phyloP scores from a whole-genome alignment of 2,329 filamentous ascomycete species.

The Hymenoscyphus fructigenus region DNA sequence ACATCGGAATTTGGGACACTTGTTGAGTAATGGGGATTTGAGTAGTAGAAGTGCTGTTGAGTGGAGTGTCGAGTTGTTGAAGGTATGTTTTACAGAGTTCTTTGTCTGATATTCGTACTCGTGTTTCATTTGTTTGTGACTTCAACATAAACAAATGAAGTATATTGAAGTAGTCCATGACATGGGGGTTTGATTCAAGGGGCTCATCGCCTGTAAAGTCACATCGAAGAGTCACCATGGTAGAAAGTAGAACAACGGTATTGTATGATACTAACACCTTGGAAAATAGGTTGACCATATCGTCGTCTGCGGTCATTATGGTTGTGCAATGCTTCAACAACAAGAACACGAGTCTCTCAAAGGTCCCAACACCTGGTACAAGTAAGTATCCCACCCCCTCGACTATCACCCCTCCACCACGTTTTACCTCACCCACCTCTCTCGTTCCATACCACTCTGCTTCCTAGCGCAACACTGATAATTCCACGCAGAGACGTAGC shows the following conservation, averaged over 20 bases:
- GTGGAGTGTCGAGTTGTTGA: slow-evolving; percentile 60
- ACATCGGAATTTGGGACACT: slow-evolving; percentile 70
- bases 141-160: background rate
- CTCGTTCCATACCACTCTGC: slow-evolving; percentile 11
- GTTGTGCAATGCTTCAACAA: slow-evolving; percentile 48
- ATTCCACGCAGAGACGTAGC: slow-evolving; percentile 23
- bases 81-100: slow-evolving; percentile 42
- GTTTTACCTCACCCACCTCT: too few species aligned
- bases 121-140: background rate
- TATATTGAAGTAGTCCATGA: background rate
- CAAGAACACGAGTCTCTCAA: slow-evolving; percentile 1
- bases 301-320: slow-evolving; percentile 55
- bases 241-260: background rate
- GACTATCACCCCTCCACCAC: slow-evolving; percentile 7
- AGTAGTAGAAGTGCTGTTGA: slow-evolving; percentile 61
- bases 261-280: background rate
- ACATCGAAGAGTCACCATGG: background rate
- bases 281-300: slow-evolving; percentile 51
- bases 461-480: background rate
- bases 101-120: too few species aligned
- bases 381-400: slow-evolving; percentile 30
- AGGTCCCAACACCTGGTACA: slow-evolving; percentile 50
- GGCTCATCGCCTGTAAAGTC: background rate
- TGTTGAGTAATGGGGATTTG: slow-evolving; percentile 59
- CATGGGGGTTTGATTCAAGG: too few species aligned